Evolutionary conservation across 2,329 filamentous ascomycete genomes (phyloP), one percentile per base, ranked within the genome.

Genomic region (Epicoccum sorghinum): DNA sequence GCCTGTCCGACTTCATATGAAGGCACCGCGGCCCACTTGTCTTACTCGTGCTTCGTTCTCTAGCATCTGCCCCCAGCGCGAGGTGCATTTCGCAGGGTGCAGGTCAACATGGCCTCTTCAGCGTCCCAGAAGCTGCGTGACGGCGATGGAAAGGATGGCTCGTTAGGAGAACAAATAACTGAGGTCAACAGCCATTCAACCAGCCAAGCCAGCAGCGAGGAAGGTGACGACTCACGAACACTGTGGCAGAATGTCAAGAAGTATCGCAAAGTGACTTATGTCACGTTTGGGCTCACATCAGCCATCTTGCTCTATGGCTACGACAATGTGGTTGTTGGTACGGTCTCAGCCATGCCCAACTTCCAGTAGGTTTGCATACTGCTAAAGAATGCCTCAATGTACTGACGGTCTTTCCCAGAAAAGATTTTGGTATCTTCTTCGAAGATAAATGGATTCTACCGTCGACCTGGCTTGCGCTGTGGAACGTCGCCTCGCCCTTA

Each of bases 241-340:
- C 53, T 71, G 4, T 71, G 67, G 68, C 64, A 69, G 50, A 67
- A 68, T 32, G 52, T 67, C n/a, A 68, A 69, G 52, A 70, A 63
- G 52, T 71, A 69, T 46, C 64, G 64, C 7, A 69, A 69, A 39
- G 63, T 69, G 7, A 58, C 52, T 3, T 62, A 60, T 27, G 52
- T 63, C 12, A 69, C 65, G 1, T 53, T 71, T n/a, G 62, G 52
- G 7, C 40, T 71, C 18, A 64, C 66, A 8, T 64, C 59, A n/a
- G 64, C 63, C 5, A 69, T 69, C 40, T 57, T 71, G 5, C 60
- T 71, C 8, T 71, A 69, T 27, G 68, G 68, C 7, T 69, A 68
- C 46, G 68, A 71, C 44, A 65, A 68, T 61, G 67, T 69, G 10
- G 58, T 71, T 30, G 67, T 71, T 30, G 66, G 64, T 10, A 68